Evolutionary conservation across 2,329 filamentous ascomycete genomes (phyloP), one percentile per base, ranked within the genome.

Genomic region (Colletotrichum salicis): DNA sequence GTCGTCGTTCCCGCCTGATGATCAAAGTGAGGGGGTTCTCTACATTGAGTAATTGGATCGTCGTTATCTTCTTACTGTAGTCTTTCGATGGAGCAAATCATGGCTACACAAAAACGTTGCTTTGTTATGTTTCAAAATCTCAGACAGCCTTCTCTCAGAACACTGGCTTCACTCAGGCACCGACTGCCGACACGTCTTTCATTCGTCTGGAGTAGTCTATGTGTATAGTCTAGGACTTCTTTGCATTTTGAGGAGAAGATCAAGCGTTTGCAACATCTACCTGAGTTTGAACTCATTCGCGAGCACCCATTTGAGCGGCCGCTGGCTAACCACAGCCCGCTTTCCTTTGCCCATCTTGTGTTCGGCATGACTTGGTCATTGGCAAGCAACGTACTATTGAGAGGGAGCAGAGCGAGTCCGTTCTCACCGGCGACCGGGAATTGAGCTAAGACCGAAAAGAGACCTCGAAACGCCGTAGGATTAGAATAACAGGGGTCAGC

Each of bases 221-320:
- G 22, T 29, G 24, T 5, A 45, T 31, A 13, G 7, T 24, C 45
- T 19, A 67, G 58, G n/a, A n/a, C 1, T 19, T n/a, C 24, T 31
- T 11, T 58, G 5, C 54, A 19, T 10, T 13, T 33, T 64, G 13
- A 29, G 54, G 61, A 65, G 22, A 64, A 35, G 54, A 69, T 69
- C 67, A 13, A 35, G 62, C 13, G 15, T 35, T 13, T 24, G 51
- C 12, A 52, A 24, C 37, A 19, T 41, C 19, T 41, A 19, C 12
- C 37, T 15, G 37, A 15, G 19, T 15, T 19, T 15, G 19, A 4
- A 48, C 8, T 48, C 41, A 55, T 41, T 41, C 7, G 37, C 6
- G 37, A 41, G 37, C 37, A 29, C 13, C 27, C 24, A 6, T 8
- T 13, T 27, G 24, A 5, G 52, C 52, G n/a, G 24, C 22, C 11